Conservation (phyloP, 345 rosid species). For the Pistacia integerrima region DNA sequence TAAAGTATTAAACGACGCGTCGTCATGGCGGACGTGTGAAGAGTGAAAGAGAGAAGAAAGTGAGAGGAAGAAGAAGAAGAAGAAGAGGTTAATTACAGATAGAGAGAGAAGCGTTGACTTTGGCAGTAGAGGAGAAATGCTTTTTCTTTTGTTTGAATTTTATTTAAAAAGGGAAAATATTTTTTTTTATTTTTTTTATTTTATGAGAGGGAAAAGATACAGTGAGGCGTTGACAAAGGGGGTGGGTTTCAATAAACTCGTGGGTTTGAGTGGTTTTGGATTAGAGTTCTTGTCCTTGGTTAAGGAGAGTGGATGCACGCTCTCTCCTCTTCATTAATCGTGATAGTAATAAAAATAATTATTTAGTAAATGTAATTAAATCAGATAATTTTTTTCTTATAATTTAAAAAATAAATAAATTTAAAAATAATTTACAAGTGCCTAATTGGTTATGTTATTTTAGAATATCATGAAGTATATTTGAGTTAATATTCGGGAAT, state of each 20-base stretch:
- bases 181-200: background rate
- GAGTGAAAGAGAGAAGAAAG: slow-evolving; percentile 5
- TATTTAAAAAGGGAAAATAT: slow-evolving; percentile 1
- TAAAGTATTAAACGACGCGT: slow-evolving; percentile 12
- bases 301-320: slow-evolving; percentile 23
- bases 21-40: slow-evolving; percentile 31
- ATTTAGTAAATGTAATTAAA: background rate
- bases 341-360: too few relatives aligned
- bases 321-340: background rate
- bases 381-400: too few relatives aligned
- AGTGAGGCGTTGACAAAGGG: slow-evolving; percentile 45
- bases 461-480: too few relatives aligned
- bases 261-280: background rate
- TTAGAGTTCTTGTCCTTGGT: background rate
- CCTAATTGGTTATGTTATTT: too few relatives aligned
- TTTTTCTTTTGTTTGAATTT: slow-evolving; percentile 21
- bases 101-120: slow-evolving; percentile 73
- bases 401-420: too few relatives aligned
- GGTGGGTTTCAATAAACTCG: slow-evolving; percentile 23
- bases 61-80: slow-evolving; percentile 22
- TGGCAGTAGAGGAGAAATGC: background rate
- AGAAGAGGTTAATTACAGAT: slow-evolving; percentile 27
- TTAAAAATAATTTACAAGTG: too few relatives aligned
- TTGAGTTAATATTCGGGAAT: too few relatives aligned
- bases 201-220: background rate